These are phyloP conservation scores for Podila verticillata DNA, from an alignment of 192 early-diverging fungal species.

Conservation along the genomic window DNA sequence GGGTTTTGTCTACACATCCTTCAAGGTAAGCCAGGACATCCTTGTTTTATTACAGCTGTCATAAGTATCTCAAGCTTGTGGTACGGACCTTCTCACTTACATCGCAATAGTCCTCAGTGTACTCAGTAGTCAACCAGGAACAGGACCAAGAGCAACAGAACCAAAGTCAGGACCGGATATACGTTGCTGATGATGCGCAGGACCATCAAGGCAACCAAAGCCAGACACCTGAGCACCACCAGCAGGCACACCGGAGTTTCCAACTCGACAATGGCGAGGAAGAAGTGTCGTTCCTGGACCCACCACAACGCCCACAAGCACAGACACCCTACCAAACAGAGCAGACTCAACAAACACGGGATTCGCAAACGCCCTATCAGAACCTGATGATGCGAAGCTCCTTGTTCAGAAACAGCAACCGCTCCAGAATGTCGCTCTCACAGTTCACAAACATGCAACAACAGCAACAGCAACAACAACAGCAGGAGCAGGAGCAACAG, in stretches of 20 bases:
- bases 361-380: background rate
- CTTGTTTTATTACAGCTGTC: too few relatives aligned
- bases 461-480: conserved; percentile 8
- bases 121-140: background rate
- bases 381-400: background rate
- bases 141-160: background rate
- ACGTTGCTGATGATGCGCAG: background rate
- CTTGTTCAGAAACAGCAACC: background rate
- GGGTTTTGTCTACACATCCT: conserved; percentile 45
- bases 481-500: conserved; percentile 3
- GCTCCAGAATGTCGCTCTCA: background rate
- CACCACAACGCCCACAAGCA: background rate
- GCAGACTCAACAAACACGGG: too few relatives aligned
- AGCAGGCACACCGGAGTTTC: background rate
- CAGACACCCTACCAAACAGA: background rate
- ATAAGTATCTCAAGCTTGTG: background rate
- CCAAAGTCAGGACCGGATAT: background rate
- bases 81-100: too few relatives aligned
- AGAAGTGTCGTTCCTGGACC: background rate
- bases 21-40: conserved; percentile 18
- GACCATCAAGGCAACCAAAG: background rate
- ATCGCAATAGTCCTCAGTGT: conserved; percentile 34
- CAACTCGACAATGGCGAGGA: background rate
- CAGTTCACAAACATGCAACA: conserved; percentile 1
- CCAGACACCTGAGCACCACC: background rate